Evolutionary conservation across 2,329 filamentous ascomycete species (phyloP).

Genomic region (Fusarium floridanum): DNA sequence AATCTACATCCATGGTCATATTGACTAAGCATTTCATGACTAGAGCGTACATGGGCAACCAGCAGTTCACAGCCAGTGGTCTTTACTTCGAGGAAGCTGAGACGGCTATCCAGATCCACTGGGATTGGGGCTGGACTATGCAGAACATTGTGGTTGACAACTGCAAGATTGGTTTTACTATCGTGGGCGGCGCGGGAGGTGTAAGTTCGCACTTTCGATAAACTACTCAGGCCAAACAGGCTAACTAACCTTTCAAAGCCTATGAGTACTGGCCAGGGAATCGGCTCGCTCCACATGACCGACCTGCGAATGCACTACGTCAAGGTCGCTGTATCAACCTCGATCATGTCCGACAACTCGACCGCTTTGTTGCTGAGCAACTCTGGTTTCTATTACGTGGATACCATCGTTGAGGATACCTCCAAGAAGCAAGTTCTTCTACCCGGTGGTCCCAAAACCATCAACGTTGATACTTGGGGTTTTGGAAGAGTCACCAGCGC

Average conservation of each 20-base stretch:
- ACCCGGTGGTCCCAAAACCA: not conserved
- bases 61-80: slow-evolving; percentile 78
- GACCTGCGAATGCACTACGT: slow-evolving; percentile 2
- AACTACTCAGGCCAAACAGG: not conserved
- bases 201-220: slow-evolving; percentile 4
- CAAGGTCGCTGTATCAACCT: not conserved
- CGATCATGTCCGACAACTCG: slow-evolving; percentile 16
- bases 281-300: slow-evolving; percentile 31
- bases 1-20: not conserved
- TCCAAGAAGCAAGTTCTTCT: slow-evolving; percentile 16
- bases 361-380: slow-evolving; percentile 24
- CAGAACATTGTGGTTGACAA: slow-evolving; percentile 73
- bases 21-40: slow-evolving; percentile 52
- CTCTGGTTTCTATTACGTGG: slow-evolving; percentile 16
- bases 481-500: slow-evolving; percentile 28
- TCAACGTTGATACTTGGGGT: slow-evolving; percentile 17
- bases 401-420: slow-evolving; percentile 18
- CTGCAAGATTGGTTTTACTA: slow-evolving; percentile 70
- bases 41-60: slow-evolving; percentile 61
- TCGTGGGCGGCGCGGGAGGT: slow-evolving; percentile 28
- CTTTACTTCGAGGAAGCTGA: slow-evolving; percentile 73
- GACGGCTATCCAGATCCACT: slow-evolving; percentile 76
- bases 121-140: slow-evolving; percentile 84
- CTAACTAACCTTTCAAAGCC: slow-evolving; percentile 1
- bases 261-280: slow-evolving; percentile 19